Conservation (phyloP, 805 yeast genomes). For the Lipomyces lipofer region DNA sequence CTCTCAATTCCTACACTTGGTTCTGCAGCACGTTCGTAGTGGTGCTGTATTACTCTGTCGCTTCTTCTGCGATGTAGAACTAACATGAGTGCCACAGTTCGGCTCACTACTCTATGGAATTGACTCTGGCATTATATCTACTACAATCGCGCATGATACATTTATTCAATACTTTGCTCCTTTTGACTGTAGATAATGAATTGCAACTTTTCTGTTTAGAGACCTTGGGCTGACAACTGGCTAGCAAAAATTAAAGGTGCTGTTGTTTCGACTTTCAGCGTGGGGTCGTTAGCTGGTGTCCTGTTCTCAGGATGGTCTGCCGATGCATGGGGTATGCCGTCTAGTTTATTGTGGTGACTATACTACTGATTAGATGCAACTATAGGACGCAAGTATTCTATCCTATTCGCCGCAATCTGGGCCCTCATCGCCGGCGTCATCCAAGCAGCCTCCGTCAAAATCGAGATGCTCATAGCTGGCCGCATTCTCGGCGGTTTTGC, state of each 20-base stretch:
- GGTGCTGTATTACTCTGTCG: background rate
- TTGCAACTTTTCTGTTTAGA: background rate
- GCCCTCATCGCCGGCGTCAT: constrained; percentile 63
- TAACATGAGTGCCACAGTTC: background rate
- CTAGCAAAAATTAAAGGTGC: constrained; percentile 30
- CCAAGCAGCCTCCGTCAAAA: constrained; percentile 63
- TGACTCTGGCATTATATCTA: constrained; percentile 26
- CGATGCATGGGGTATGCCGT: constrained; percentile 10
- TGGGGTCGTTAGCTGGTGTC: constrained; percentile 49
- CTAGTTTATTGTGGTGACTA: background rate
- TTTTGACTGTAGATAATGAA: constrained; percentile 1
- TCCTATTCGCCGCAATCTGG: constrained; percentile 55
- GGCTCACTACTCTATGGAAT: constrained; percentile 29
- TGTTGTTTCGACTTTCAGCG: constrained; percentile 48
- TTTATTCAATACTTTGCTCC: constrained; percentile 24
- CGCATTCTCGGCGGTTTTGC: constrained; percentile 49
- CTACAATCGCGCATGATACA: constrained; percentile 23
- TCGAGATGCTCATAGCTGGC: constrained; percentile 57
- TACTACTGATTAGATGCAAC: constrained; percentile 40
- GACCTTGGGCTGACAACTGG: background rate
- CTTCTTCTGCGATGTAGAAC: no score
- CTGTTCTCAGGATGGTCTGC: constrained; percentile 39
- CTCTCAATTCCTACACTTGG: constrained; percentile 18
- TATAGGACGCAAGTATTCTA: constrained; percentile 58
- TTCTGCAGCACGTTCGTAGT: constrained; percentile 19